A percentile compares a stretch with the other conserved stretches of the same genome.
Evolutionary conservation across 177 flowering plant genomes (phyloP).

Genomic region (Telopea speciosissima): DNA sequence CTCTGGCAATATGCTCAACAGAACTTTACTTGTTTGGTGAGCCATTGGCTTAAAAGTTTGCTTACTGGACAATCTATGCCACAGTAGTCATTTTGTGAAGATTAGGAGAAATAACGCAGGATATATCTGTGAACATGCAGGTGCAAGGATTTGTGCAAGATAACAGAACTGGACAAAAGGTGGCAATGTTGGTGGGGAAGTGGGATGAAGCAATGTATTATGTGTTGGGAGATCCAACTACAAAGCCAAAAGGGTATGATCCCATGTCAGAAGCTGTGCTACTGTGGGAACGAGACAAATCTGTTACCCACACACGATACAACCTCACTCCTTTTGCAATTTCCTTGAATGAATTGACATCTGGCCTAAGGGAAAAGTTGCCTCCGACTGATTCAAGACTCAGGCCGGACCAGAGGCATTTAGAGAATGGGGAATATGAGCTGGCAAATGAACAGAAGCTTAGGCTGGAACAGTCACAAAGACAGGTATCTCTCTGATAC

Average conservation of each 20-base stretch:
- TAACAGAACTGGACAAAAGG: conserved; percentile 88
- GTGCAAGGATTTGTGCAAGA: conserved; percentile 99
- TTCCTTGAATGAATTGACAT: conserved; percentile 82
- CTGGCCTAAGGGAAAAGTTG: conserved; percentile 58
- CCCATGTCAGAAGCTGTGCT: conserved; percentile 96
- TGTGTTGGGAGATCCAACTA: conserved; percentile 90
- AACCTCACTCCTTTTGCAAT: conserved; percentile 96
- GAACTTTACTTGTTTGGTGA: neutral
- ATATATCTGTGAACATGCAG: conserved; percentile 30
- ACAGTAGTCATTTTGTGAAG: neutral
- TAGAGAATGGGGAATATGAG: conserved; percentile 95
- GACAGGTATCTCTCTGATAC: conserved; percentile 53
- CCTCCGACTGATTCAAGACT: conserved; percentile 98
- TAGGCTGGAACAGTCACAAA: conserved; percentile 83
- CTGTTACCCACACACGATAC: conserved; percentile 74
- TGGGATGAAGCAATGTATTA: conserved; percentile 99
- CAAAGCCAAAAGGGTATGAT: conserved; percentile 94
- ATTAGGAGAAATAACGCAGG: neutral
- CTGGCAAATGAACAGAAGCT: conserved; percentile 89
- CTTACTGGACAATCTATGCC: neutral
- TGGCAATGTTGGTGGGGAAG: conserved; percentile 90
- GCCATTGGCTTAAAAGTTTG: neutral
- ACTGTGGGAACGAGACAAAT: conserved; percentile 89
- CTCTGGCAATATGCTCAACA: neutral
- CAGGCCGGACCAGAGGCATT: conserved; percentile 89